Base-by-base conservation (phyloP, 306 rosid species). In the Cucurbita moschata region DNA sequence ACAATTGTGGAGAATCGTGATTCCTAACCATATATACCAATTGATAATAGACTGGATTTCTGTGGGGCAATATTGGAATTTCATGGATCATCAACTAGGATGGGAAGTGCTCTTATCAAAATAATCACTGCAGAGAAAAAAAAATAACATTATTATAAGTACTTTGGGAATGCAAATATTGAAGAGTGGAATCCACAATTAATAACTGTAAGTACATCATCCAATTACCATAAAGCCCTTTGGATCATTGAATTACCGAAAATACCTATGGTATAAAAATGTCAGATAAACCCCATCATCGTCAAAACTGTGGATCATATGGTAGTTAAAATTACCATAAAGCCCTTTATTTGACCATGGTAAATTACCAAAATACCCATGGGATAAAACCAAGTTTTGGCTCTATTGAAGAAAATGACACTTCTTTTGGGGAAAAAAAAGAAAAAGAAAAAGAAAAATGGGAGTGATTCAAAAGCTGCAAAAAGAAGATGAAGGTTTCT, bases 151-250 rank as follows among this genome's bases (percentile, higher is more conserved):
- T 79, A 79, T 77, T 57, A 18, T 82, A 72, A 82, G 79, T 64
- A 71, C 73, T 81, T 83, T 19, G 91, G 86, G 84, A 87, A 87
- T 77, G 76, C 71, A 77, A 44, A 73, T 51, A 82, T 84, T 61
- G 59, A 59, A 58, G 73, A 19, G 42, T 46, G 73, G 56, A 68
- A 68, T 68, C 56, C 71, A 79, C 50, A 68, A 75, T 76, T 77
- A 68, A 75, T 56, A 19, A 47, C 64, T 21, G 73, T 40, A 60
- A 30, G 35, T 30, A 30, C 35, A 30, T 30, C 35, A 30, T 2
- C 35, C 35, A 30, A 30, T 30, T 30, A 30, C 35, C 35, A 30
- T 30, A 30, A 30, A 30, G 35, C 35, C 35, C 35, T 3, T 30
- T 30, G 35, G 35, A 30, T 30, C 35, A 30, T 30, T 30, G 1